Evolutionary conservation across 129 eudicot genomes (phyloP).

Genomic region (Calendula officinalis): DNA sequence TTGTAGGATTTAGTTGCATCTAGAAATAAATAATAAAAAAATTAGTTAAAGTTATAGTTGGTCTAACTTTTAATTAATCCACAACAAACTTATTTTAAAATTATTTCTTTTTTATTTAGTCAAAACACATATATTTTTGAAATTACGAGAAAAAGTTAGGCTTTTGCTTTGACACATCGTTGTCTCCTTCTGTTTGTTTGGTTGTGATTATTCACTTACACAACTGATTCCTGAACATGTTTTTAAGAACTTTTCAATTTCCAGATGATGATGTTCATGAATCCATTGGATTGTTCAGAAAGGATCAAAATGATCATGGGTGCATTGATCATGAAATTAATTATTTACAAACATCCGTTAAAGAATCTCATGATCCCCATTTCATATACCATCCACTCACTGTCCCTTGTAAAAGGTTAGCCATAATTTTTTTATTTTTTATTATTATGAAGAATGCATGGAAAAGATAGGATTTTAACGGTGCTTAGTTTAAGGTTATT

Average conservation of each 20-base stretch:
- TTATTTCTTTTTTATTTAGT: slow-evolving; percentile 15
- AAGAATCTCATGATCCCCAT: slow-evolving; percentile 34
- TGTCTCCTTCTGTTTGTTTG: slow-evolving; percentile 33
- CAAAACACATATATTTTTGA: slow-evolving; percentile 27
- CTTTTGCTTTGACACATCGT: slow-evolving; percentile 26
- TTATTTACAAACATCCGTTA: slow-evolving; percentile 23
- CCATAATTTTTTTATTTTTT: neutral
- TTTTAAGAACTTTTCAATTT: slow-evolving; percentile 22
- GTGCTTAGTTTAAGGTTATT: slow-evolving; percentile 3
- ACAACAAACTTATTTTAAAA: slow-evolving; percentile 5
- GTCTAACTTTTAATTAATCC: slow-evolving; percentile 9
- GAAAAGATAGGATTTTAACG: neutral
- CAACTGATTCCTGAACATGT: slow-evolving; percentile 7
- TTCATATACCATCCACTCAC: slow-evolving; percentile 31
- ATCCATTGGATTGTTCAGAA: slow-evolving; percentile 35
- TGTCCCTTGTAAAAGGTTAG: slow-evolving; percentile 54
- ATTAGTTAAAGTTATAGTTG: slow-evolving; percentile 17
- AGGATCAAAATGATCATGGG: slow-evolving; percentile 45
- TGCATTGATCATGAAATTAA: slow-evolving; percentile 44
- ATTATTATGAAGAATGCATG: no score
- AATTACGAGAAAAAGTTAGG: slow-evolving; percentile 3
- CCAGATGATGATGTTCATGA: slow-evolving; percentile 41
- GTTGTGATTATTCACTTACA: slow-evolving; percentile 24
- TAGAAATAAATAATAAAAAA: no score
- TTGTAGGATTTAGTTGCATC: slow-evolving; percentile 19